Evolutionary conservation across 208 protist genomes (phyloP).

Genomic region (Tritrichomonas foetus): DNA sequence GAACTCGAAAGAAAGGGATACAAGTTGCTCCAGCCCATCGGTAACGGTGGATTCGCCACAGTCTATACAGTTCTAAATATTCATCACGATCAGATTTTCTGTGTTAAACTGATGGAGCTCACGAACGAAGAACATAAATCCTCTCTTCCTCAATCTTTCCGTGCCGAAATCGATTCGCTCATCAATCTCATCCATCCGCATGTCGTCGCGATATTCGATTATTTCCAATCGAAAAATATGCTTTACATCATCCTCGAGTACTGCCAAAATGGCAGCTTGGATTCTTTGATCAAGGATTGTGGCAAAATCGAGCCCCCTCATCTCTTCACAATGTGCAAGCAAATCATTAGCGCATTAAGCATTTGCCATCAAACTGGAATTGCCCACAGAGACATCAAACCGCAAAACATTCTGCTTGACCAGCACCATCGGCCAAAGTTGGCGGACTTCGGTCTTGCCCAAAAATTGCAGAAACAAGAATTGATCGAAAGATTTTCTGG

Average conservation of each 20-base stretch:
- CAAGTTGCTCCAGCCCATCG: no score
- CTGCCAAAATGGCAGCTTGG: neutral
- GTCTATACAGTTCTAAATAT: no score
- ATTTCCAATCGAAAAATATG: neutral
- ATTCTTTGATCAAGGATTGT: neutral
- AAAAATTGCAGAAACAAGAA: neutral
- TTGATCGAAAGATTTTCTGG: neutral
- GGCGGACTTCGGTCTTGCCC: neutral
- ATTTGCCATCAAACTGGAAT: neutral
- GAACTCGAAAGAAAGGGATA: no score
- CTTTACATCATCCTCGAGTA: neutral
- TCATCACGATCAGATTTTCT: no score
- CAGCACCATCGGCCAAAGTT: neutral
- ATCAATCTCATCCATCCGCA: neutral
- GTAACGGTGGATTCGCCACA: no score
- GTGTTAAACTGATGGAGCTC: no score
- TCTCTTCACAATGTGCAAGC: neutral
- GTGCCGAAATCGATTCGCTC: neutral
- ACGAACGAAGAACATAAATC: no score
- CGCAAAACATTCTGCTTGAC: neutral
- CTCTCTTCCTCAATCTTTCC: no score
- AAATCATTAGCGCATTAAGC: neutral
- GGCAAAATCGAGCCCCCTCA: neutral
- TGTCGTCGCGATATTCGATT: neutral
- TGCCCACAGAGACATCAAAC: slow-evolving; percentile 15